A percentile compares a stretch with the other conserved stretches of the same genome.
Evolutionary conservation across 768 basidiomycete genomes (phyloP).

Genomic region (Mrakia blollopis): DNA sequence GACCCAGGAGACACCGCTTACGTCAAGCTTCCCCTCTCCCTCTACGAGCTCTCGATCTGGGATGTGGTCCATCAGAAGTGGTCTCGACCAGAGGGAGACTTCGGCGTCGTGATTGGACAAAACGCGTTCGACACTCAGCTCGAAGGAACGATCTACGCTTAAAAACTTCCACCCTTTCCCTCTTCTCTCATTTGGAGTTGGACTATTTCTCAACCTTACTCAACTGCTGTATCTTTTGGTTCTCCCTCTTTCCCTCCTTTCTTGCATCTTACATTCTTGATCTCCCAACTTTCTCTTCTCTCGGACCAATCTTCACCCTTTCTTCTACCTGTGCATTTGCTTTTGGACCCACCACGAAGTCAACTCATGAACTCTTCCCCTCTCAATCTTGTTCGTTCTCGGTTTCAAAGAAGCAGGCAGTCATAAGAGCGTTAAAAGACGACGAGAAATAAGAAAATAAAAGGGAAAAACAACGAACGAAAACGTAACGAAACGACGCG

Average conservation of each 20-base stretch:
- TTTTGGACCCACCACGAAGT: too few species aligned
- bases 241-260: not conserved
- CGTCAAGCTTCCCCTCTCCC: conserved; percentile 16
- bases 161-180: not conserved
- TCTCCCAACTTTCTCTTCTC: not conserved
- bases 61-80: conserved; percentile 26
- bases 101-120: conserved; percentile 12
- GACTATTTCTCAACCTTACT: not conserved
- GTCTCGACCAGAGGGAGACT: conserved; percentile 22
- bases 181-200: too few species aligned
- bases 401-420: too few species aligned
- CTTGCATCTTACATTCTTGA: not conserved
- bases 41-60: conserved; percentile 21
- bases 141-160: not conserved
- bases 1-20: conserved; percentile 42
- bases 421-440: too few species aligned
- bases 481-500: too few species aligned
- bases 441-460: too few species aligned
- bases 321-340: too few species aligned
- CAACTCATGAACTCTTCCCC: too few species aligned
- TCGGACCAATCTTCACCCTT: too few species aligned
- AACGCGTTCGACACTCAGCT: conserved; percentile 17
- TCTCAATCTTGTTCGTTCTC: too few species aligned
- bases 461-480: too few species aligned
- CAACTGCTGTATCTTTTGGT: not conserved